Evolutionary conservation across 305 asterid species (phyloP).

Genomic region (Fraxinus sp.): DNA sequence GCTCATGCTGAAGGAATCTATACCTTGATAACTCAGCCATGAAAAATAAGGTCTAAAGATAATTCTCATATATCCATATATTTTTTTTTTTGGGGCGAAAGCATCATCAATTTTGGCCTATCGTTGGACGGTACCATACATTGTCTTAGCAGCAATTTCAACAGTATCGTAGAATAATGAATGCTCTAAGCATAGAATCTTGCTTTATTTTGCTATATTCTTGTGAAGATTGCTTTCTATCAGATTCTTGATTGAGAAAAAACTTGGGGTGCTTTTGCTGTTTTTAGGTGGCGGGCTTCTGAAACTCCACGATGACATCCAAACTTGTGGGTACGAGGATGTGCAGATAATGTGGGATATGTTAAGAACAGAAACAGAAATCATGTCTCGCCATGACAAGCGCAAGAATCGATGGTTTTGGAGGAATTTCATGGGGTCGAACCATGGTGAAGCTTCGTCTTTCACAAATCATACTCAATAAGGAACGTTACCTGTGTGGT

Average conservation of each 20-base stretch:
- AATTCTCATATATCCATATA: background rate
- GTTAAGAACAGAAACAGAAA: constrained; percentile 44
- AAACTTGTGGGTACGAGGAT: constrained; percentile 57
- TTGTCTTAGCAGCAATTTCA: background rate
- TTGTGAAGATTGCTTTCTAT: background rate
- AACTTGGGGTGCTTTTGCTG: background rate
- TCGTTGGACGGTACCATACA: background rate
- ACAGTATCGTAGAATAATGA: background rate
- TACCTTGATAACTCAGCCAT: constrained; percentile 21
- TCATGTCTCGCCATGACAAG: constrained; percentile 33
- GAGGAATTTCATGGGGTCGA: constrained; percentile 43
- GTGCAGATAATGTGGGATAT: constrained; percentile 68
- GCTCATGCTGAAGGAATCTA: constrained; percentile 17
- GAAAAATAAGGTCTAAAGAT: constrained; percentile 4
- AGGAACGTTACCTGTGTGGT: constrained; percentile 7
- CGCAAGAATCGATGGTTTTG: constrained; percentile 40
- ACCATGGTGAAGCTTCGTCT: constrained; percentile 31
- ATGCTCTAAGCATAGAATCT: constrained; percentile 1
- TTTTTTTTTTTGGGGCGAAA: background rate
- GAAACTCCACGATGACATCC: constrained; percentile 53
- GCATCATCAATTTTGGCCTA: background rate
- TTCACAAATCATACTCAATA: constrained; percentile 33
- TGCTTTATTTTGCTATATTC: background rate
- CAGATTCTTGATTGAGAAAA: background rate
- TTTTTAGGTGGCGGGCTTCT: constrained; percentile 45